Percentiles rank a stretch among this genome's conserved stretches.
Evolutionary conservation across 306 rosid species (phyloP).

Genomic region (Cicer bijugum): DNA sequence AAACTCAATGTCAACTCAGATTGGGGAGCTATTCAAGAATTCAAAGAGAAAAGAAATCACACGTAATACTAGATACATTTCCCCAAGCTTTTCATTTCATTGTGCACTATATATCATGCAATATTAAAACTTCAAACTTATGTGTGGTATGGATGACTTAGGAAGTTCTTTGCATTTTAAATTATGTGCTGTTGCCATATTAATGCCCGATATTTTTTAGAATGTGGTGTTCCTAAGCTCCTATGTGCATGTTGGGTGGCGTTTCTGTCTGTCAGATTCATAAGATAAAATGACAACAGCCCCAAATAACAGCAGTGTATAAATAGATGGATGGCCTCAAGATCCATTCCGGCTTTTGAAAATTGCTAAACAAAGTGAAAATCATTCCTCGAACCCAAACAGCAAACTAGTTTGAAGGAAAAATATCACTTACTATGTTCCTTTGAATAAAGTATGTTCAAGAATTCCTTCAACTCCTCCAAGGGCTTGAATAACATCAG

Average conservation of each 20-base stretch:
- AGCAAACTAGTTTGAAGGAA: slow-evolving; percentile 1
- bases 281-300: not conserved
- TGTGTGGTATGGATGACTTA: not conserved
- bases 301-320: not conserved
- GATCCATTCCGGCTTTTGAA: not conserved
- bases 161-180: not conserved
- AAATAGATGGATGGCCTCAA: not conserved
- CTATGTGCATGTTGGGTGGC: not conserved
- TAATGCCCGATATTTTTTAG: not conserved
- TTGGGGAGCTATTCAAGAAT: not conserved
- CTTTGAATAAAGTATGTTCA: slow-evolving; percentile 95
- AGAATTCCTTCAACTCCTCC: slow-evolving; percentile 99
- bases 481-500: slow-evolving; percentile 99
- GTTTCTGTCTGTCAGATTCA: not conserved
- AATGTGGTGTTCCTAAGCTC: not conserved
- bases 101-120: not conserved
- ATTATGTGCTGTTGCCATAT: not conserved
- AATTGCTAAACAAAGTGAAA: slow-evolving; percentile 6
- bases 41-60: not conserved
- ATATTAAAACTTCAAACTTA: not conserved
- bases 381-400: not conserved
- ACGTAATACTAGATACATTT: not conserved
- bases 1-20: not conserved
- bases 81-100: not conserved
- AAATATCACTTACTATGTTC: slow-evolving; percentile 83